Conservation (phyloP, 257 asterid genomes). For the Nicotiana tomentosiformis region DNA sequence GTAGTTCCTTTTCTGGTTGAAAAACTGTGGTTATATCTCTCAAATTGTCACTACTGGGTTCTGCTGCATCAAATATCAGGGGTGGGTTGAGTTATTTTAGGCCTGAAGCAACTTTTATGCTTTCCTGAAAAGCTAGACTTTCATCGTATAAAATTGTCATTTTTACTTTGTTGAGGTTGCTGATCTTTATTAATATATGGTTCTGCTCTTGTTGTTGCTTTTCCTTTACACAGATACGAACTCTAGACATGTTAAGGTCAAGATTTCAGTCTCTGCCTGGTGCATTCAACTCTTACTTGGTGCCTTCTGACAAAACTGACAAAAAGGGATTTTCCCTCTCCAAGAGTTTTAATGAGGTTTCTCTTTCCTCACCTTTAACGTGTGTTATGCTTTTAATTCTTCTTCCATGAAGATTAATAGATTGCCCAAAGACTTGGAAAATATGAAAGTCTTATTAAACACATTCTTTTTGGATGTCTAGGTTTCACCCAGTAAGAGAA, state of each 20-base stretch:
- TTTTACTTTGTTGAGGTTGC: not conserved
- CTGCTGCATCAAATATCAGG: not conserved
- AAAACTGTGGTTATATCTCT: not conserved
- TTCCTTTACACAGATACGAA: conserved; percentile 61
- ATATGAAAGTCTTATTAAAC: not conserved
- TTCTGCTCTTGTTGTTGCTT: not conserved
- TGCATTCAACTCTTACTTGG: conserved; percentile 83
- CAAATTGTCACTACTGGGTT: not conserved
- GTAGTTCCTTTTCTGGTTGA: not conserved
- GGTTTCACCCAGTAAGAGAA: conserved; percentile 71
- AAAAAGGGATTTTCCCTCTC: conserved; percentile 68
- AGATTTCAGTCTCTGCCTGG: conserved; percentile 94
- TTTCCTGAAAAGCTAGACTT: not conserved
- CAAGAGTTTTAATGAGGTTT: conserved; percentile 63
- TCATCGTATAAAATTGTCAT: not conserved
- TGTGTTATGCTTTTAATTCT: conserved; percentile 4
- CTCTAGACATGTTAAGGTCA: conserved; percentile 92
- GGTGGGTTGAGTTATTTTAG: not conserved
- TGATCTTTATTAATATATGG: not conserved
- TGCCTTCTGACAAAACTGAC: conserved; percentile 66
- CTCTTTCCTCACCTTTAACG: conserved; percentile 7
- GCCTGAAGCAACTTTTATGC: not conserved
- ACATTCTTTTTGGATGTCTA: conserved; percentile 20
- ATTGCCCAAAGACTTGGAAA: conserved; percentile 12
- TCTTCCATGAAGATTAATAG: conserved; percentile 13